A percentile compares a stretch with the other conserved stretches of the same genome.
Conservation (phyloP, 1,284 basidiomycete species). For the Tylopilus sp. region DNA sequence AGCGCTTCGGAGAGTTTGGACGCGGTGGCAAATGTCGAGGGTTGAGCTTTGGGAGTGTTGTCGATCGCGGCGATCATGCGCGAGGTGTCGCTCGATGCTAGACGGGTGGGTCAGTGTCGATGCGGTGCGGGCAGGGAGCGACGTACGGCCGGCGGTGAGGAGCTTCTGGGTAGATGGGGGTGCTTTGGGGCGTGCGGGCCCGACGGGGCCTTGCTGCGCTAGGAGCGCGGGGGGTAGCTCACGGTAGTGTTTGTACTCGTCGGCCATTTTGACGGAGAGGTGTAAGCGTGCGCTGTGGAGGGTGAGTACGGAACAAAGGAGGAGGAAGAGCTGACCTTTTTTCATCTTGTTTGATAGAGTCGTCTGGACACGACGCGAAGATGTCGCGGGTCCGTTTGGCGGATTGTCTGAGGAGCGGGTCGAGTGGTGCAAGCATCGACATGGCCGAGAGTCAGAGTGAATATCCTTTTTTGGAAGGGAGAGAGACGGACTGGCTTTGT, state of each 20-base stretch:
- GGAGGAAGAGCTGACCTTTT: neutral
- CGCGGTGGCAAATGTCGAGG: slow-evolving; percentile 70
- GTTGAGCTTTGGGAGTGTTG: slow-evolving; percentile 65
- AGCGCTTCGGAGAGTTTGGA: slow-evolving; percentile 83
- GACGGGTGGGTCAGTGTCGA: slow-evolving; percentile 6
- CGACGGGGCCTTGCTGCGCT: slow-evolving; percentile 80
- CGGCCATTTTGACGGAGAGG: slow-evolving; percentile 75
- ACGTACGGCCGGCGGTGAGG: slow-evolving; percentile 72
- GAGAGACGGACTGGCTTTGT: too few relatives aligned
- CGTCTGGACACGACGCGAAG: slow-evolving; percentile 69
- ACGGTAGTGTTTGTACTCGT: slow-evolving; percentile 89
- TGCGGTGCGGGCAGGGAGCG: neutral
- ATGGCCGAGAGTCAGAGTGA: neutral
- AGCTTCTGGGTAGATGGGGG: slow-evolving; percentile 59
- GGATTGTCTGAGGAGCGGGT: slow-evolving; percentile 63
- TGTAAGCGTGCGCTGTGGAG: slow-evolving; percentile 65
- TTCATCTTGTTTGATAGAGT: slow-evolving; percentile 67
- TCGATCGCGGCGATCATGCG: slow-evolving; percentile 74
- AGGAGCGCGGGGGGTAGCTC: slow-evolving; percentile 83
- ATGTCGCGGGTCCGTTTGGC: slow-evolving; percentile 73
- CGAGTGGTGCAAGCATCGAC: slow-evolving; percentile 47
- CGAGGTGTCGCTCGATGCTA: slow-evolving; percentile 59
- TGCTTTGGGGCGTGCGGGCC: slow-evolving; percentile 64
- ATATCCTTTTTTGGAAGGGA: slow-evolving; percentile 21
- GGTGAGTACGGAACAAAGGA: neutral